Conservation (phyloP, 805 yeast species). For the Candida adriatica region DNA sequence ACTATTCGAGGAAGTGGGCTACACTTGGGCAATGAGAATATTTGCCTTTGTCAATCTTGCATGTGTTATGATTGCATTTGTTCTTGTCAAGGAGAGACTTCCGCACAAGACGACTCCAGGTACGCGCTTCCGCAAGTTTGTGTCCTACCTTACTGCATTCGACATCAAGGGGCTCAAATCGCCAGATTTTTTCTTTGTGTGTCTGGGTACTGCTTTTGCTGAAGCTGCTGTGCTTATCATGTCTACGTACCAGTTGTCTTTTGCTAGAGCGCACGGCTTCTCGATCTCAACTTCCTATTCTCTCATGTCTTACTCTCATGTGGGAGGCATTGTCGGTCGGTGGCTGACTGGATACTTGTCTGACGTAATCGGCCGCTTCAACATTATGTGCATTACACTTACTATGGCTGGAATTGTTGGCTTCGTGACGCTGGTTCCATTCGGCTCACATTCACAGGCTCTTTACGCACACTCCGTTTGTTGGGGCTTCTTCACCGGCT, state of each 20-base stretch:
- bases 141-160: slow-evolving; percentile 23
- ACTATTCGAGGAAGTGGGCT: slow-evolving; percentile 40
- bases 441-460: slow-evolving; percentile 27
- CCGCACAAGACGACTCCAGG: slow-evolving; percentile 22
- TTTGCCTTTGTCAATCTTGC: slow-evolving; percentile 38
- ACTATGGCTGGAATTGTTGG: slow-evolving; percentile 25
- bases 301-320: slow-evolving; percentile 38
- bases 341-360: slow-evolving; percentile 37
- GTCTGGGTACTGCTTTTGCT: slow-evolving; percentile 38
- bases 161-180: slow-evolving; percentile 37
- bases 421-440: slow-evolving; percentile 33
- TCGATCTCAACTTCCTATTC: slow-evolving; percentile 33
- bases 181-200: slow-evolving; percentile 34
- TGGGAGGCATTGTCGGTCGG: slow-evolving; percentile 36
- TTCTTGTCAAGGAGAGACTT: slow-evolving; percentile 36
- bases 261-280: slow-evolving; percentile 40
- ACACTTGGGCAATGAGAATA: slow-evolving; percentile 49
- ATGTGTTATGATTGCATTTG: slow-evolving; percentile 27
- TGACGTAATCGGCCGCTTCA: slow-evolving; percentile 44
- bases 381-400: slow-evolving; percentile 36
- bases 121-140: slow-evolving; percentile 22
- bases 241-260: slow-evolving; percentile 44
- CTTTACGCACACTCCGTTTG: slow-evolving; percentile 37
- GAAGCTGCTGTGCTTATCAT: slow-evolving; percentile 40
- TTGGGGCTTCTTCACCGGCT: slow-evolving; percentile 49